A percentile compares a stretch with the other conserved stretches of the same genome.
These are phyloP conservation scores for Castanea crenata DNA, from an alignment of 306 rosid species.

Conservation along the genomic window DNA sequence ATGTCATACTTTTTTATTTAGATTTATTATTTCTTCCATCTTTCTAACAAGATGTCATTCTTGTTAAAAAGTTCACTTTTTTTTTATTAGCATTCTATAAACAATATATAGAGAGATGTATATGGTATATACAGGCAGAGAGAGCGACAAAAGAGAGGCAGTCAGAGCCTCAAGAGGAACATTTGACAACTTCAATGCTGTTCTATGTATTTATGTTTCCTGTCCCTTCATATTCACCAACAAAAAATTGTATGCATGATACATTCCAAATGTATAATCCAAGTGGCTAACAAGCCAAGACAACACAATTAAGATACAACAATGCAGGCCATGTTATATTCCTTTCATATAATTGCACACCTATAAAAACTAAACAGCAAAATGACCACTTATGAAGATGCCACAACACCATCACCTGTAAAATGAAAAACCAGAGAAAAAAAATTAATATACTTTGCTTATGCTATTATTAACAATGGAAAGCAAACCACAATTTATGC, in stretches of 20 bases:
- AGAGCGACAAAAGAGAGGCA: too few relatives aligned
- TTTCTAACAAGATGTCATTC: too few relatives aligned
- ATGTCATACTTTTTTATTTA: too few relatives aligned
- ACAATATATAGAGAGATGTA: too few relatives aligned
- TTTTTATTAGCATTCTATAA: too few relatives aligned
- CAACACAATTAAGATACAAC: background rate
- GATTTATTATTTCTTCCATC: too few relatives aligned
- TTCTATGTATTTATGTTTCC: background rate
- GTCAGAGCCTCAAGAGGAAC: too few relatives aligned
- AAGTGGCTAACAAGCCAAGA: background rate
- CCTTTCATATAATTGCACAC: background rate
- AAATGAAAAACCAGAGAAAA: background rate
- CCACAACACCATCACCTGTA: slow-evolving; percentile 6
- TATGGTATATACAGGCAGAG: too few relatives aligned
- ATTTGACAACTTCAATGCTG: too few relatives aligned
- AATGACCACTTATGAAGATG: slow-evolving; percentile 6
- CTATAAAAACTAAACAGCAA: background rate
- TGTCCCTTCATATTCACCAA: too few relatives aligned
- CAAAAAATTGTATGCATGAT: background rate
- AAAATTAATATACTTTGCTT: background rate
- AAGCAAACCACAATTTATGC: background rate
- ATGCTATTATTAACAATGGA: background rate
- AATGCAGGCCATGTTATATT: background rate
- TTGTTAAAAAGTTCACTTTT: too few relatives aligned
- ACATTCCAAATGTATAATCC: background rate